Conservation (phyloP, 2,329 filamentous ascomycete species). For the Aspergillus flavus region DNA sequence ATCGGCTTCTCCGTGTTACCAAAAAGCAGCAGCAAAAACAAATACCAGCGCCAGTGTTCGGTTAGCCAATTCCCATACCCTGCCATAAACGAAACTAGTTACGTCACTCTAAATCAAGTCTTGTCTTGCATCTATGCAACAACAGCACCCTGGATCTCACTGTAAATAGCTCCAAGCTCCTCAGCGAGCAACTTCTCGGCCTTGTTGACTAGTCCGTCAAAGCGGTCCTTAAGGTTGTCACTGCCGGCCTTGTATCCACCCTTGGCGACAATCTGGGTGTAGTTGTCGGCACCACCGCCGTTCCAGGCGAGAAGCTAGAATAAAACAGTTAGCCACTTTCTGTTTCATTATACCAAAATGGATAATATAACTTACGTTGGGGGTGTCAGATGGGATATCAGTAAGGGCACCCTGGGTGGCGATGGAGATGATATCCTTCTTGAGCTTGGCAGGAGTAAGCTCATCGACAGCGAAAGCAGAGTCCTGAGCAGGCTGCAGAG, state of each 20-base stretch:
- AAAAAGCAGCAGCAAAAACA: slow-evolving; percentile 20
- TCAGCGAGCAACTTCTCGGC: slow-evolving; percentile 49
- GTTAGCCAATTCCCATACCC: slow-evolving; percentile 28
- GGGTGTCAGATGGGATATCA: slow-evolving; percentile 82
- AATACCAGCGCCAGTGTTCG: slow-evolving; percentile 31
- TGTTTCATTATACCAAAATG: not conserved
- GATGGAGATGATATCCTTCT: slow-evolving; percentile 81
- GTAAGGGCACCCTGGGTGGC: slow-evolving; percentile 76
- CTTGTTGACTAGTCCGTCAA: slow-evolving; percentile 48
- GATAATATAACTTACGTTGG: slow-evolving; percentile 64
- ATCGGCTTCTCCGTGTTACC: slow-evolving; percentile 16
- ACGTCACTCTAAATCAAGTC: slow-evolving; percentile 9
- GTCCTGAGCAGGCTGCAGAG: slow-evolving; percentile 85
- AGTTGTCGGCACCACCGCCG: slow-evolving; percentile 93
- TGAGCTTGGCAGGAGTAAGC: slow-evolving; percentile 92
- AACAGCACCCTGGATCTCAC: slow-evolving; percentile 45
- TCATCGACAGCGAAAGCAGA: slow-evolving; percentile 88
- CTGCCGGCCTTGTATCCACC: slow-evolving; percentile 65
- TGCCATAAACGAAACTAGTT: slow-evolving; percentile 13
- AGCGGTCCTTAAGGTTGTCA: slow-evolving; percentile 38
- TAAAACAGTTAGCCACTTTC: slow-evolving; percentile 25
- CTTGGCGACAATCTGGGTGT: slow-evolving; percentile 74
- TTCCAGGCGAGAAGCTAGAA: slow-evolving; percentile 88
- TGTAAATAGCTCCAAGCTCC: slow-evolving; percentile 52
- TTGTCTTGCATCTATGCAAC: slow-evolving; percentile 46